A percentile compares a stretch with the other conserved stretches of the same genome.
Conservation (phyloP, 1,284 basidiomycete species). For the Malassezia vespertilionis region DNA sequence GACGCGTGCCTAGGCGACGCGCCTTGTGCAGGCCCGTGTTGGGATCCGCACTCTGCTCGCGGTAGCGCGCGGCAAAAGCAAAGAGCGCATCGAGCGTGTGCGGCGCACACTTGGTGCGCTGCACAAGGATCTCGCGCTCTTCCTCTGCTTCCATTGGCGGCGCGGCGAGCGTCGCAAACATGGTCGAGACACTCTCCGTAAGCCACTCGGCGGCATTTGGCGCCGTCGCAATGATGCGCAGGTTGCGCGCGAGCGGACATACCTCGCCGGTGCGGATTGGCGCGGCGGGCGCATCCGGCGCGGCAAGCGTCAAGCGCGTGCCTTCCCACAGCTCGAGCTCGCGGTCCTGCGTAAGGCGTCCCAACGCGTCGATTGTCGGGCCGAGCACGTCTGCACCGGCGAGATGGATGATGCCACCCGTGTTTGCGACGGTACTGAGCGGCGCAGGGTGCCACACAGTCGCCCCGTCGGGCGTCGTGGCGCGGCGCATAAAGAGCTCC, state of each 20-base stretch:
- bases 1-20: slow-evolving; percentile 45
- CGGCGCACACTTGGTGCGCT: slow-evolving; percentile 17
- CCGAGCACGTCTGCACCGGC: slow-evolving; percentile 48
- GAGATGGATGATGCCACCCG: slow-evolving; percentile 47
- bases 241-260: slow-evolving; percentile 25
- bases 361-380: slow-evolving; percentile 39
- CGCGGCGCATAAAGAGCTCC: slow-evolving; percentile 45
- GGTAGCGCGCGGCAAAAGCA: slow-evolving; percentile 42
- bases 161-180: slow-evolving; percentile 42
- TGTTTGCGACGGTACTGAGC: slow-evolving; percentile 39
- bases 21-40: slow-evolving; percentile 42
- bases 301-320: slow-evolving; percentile 21
- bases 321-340: slow-evolving; percentile 45
- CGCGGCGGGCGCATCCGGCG: background rate
- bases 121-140: slow-evolving; percentile 34
- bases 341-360: slow-evolving; percentile 40
- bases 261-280: slow-evolving; percentile 1
- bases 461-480: slow-evolving; percentile 36
- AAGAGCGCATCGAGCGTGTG: slow-evolving; percentile 28
- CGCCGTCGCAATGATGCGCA: slow-evolving; percentile 47
- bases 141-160: slow-evolving; percentile 46
- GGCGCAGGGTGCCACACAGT: slow-evolving; percentile 45
- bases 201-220: slow-evolving; percentile 42
- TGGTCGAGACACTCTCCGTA: slow-evolving; percentile 44
- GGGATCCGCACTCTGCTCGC: slow-evolving; percentile 31